Percentiles rank a stretch among this genome's conserved stretches.
phyloP scores from a whole-genome alignment of 768 basidiomycete genomes.

The Agrocybe chaxingu region DNA sequence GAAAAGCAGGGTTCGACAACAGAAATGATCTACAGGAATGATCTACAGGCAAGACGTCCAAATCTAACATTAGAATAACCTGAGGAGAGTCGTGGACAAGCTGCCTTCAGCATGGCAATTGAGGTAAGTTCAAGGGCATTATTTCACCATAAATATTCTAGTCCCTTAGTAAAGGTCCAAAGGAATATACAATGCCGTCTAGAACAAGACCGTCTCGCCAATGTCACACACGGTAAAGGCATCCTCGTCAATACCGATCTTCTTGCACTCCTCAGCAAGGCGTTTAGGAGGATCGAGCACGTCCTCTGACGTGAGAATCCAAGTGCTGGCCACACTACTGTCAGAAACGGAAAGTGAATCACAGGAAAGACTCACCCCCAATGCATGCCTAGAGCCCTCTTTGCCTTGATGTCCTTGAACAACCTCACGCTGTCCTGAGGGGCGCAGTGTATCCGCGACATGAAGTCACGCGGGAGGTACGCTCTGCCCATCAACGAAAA shows the following conservation, averaged over 20 bases:
- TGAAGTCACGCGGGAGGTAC: constrained; percentile 50
- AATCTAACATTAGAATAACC: too few relatives aligned
- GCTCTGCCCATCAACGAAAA: constrained; percentile 36
- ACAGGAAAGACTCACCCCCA: constrained; percentile 47
- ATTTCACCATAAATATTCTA: too few relatives aligned
- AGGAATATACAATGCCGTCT: too few relatives aligned
- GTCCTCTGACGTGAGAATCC: constrained; percentile 51
- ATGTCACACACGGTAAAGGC: constrained; percentile 57
- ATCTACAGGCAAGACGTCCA: too few relatives aligned
- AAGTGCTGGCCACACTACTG: constrained; percentile 33
- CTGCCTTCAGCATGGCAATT: too few relatives aligned
- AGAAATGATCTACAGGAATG: too few relatives aligned
- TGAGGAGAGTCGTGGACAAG: too few relatives aligned
- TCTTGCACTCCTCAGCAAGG: constrained; percentile 49
- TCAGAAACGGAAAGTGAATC: neutral
- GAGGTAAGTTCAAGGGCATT: too few relatives aligned
- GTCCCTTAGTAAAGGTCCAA: too few relatives aligned
- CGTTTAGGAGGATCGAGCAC: constrained; percentile 57
- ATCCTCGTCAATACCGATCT: constrained; percentile 47
- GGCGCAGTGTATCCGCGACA: constrained; percentile 61
- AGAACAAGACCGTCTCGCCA: constrained; percentile 52
- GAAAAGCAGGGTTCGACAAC: too few relatives aligned
- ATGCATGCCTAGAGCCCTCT: constrained; percentile 65
- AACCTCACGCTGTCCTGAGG: constrained; percentile 68
- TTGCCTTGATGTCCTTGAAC: constrained; percentile 60